phyloP scores from a whole-genome alignment of 148 eudicot species.

The Fagopyrum tataricum region DNA sequence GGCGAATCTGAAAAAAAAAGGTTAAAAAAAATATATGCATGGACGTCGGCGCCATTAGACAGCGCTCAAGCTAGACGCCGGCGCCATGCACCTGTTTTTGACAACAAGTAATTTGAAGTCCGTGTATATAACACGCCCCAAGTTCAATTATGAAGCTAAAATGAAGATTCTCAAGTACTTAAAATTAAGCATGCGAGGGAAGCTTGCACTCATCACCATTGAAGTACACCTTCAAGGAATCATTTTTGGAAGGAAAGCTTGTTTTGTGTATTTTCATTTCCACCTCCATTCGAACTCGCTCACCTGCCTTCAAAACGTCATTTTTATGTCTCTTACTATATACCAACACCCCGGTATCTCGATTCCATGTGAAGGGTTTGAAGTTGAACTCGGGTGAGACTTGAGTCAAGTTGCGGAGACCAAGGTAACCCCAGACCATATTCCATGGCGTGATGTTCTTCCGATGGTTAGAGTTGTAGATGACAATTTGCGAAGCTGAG shows the following conservation, averaged over 20 bases:
- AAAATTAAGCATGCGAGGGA: background rate
- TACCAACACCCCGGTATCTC: background rate
- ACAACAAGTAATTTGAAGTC: too few species aligned
- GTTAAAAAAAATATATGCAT: too few species aligned
- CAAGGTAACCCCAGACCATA: background rate
- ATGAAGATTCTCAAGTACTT: too few species aligned
- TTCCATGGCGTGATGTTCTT: background rate
- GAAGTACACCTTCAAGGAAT: background rate
- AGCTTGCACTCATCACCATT: background rate
- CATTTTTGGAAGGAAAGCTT: background rate
- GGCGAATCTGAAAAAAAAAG: too few species aligned
- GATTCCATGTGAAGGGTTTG: background rate
- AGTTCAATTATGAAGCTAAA: too few species aligned
- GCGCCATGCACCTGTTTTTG: too few species aligned
- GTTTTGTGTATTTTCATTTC: background rate
- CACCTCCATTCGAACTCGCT: background rate
- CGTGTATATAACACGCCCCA: too few species aligned
- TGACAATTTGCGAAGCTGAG: background rate
- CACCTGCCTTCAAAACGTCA: background rate
- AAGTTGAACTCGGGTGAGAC: background rate
- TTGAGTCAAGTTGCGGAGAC: background rate
- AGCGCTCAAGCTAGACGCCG: too few species aligned
- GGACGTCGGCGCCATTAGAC: too few species aligned
- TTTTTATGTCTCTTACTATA: background rate
- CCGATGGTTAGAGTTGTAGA: background rate